Percentiles rank a stretch among this genome's conserved stretches.
These are phyloP conservation scores for Aspergillus sp. DNA, from an alignment of 2,329 filamentous ascomycete genomes.

Conservation along the genomic window DNA sequence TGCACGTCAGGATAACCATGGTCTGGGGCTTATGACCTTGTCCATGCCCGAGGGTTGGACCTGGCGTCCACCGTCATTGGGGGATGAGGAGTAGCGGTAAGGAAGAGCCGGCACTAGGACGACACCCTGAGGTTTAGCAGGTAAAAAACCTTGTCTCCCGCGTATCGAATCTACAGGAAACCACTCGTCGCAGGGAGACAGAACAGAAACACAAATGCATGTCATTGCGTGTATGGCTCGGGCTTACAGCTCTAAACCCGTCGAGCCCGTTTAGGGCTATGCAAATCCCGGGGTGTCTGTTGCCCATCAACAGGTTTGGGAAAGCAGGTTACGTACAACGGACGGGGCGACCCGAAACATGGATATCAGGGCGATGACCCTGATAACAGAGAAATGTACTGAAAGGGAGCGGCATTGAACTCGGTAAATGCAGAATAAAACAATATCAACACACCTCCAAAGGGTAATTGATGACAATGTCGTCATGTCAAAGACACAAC, in stretches of 20 bases:
- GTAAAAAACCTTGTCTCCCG: not conserved
- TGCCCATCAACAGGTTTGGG: not conserved
- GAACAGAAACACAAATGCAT: not conserved
- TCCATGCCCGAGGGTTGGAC: conserved; percentile 14
- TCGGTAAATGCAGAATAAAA: conserved; percentile 3
- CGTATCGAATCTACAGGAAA: conserved; percentile 13
- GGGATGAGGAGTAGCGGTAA: conserved; percentile 23
- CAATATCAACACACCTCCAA: conserved; percentile 9
- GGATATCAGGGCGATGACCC: not conserved
- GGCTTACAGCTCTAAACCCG: not conserved
- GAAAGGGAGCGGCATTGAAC: not conserved
- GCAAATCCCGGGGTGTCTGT: not conserved
- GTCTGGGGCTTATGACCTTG: conserved; percentile 11
- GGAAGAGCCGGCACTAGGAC: conserved; percentile 10
- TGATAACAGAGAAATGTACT: conserved; percentile 1
- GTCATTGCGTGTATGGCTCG: not conserved
- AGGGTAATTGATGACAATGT: conserved; percentile 2
- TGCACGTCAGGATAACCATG: conserved; percentile 20
- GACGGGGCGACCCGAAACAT: conserved; percentile 1
- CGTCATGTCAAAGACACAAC: not conserved
- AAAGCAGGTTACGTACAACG: conserved; percentile 4
- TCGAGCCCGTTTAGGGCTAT: not conserved
- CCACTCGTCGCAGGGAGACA: conserved; percentile 4
- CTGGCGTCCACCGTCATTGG: conserved; percentile 23
- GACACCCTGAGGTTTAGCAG: conserved; percentile 13